Evolutionary conservation across 2,329 filamentous ascomycete genomes (phyloP).

Genomic region (Didymella sp.): DNA sequence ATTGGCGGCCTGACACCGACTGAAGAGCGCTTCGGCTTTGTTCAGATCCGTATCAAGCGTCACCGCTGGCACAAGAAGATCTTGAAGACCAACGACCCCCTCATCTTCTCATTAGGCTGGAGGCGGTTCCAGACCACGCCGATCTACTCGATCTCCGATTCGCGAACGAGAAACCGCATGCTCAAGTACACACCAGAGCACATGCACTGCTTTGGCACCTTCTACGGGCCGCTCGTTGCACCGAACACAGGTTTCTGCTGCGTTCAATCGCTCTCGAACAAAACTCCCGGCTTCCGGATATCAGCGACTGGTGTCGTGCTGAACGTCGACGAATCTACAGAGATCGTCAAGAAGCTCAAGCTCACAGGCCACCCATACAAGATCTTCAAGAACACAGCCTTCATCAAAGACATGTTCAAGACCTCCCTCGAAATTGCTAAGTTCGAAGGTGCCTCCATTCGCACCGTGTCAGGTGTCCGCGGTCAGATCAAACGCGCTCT

Average conservation of each 20-base stretch:
- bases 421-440: conserved; percentile 93
- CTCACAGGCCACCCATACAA: conserved; percentile 93
- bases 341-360: conserved; percentile 99
- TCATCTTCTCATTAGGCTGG: conserved; percentile 98
- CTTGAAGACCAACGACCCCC: conserved; percentile 94
- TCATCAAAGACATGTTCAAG: conserved; percentile 99
- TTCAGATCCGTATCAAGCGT: conserved; percentile 95
- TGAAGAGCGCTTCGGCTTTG: conserved; percentile 93
- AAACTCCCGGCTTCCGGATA: conserved; percentile 89
- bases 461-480: conserved; percentile 92
- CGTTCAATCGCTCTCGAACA: conserved; percentile 85
- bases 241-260: conserved; percentile 96
- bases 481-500: conserved; percentile 97
- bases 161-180: conserved; percentile 92
- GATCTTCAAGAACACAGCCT: conserved; percentile 99
- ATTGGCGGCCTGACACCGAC: conserved; percentile 91
- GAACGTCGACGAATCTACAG: conserved; percentile 91
- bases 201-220: conserved; percentile 97
- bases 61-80: conserved; percentile 99
- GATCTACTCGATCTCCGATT: conserved; percentile 94
- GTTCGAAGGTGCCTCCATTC: conserved; percentile 94
- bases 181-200: conserved; percentile 99
- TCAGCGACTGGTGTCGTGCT: conserved; percentile 93
- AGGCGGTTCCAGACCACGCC: conserved; percentile 90
- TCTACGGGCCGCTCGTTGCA: conserved; percentile 93